Evolutionary conservation across 148 eudicot genomes (phyloP).

Genomic region (Chenopodium album): DNA sequence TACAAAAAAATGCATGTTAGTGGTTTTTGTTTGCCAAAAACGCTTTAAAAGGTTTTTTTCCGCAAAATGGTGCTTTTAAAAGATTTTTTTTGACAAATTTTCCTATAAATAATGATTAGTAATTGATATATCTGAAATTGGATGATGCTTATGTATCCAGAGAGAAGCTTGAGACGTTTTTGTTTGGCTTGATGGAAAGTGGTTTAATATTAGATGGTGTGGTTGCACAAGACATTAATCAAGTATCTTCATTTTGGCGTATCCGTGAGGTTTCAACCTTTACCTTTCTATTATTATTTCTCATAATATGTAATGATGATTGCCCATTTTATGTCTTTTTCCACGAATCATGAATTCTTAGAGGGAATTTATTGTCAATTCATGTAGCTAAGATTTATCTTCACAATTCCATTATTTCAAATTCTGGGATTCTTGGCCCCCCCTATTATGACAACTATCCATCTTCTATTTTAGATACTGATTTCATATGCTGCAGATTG

Average conservation of each 20-base stretch:
- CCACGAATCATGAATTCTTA: not conserved
- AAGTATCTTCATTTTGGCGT: constrained; percentile 90
- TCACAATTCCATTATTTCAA: not conserved
- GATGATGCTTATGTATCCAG: constrained; percentile 43
- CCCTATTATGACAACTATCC: not conserved
- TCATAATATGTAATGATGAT: not conserved
- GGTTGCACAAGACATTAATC: constrained; percentile 91
- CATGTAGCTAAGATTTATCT: not conserved
- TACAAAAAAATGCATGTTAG: no score
- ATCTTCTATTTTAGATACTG: not conserved
- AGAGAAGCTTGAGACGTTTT: constrained; percentile 91
- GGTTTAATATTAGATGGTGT: constrained; percentile 88
- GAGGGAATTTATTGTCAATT: not conserved
- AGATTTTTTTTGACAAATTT: no score
- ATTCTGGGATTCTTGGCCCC: not conserved
- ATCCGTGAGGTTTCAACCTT: constrained; percentile 75
- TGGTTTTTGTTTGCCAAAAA: no score
- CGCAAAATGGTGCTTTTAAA: no score
- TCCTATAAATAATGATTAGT: not conserved
- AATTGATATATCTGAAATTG: constrained; percentile 13
- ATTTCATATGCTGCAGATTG: not conserved
- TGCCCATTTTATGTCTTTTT: not conserved
- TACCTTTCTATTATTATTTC: not conserved
- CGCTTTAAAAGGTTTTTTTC: no score
- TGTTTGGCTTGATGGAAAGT: constrained; percentile 73